Base-by-base conservation (phyloP, 805 yeast genomes). In the Metschnikowia henanensis region DNA sequence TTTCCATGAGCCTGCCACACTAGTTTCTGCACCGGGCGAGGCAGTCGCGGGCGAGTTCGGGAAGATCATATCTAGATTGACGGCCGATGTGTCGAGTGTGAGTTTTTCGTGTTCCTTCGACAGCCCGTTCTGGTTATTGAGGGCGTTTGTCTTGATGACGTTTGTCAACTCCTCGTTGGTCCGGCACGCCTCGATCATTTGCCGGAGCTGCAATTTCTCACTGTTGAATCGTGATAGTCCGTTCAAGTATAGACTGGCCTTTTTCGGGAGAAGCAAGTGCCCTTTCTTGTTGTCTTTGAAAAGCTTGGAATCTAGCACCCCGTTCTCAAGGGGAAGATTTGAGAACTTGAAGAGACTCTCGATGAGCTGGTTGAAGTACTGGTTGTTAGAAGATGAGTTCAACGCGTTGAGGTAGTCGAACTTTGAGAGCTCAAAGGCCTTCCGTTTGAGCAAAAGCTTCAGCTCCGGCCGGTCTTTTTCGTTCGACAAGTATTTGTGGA, bases 361-460 rank as follows among this genome's bases (percentile, higher is more conserved):
- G 19, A 64, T 47, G 6, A 70, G 58, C 41, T 61, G 65, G 51
- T 69, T 70, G 33, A 65, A 55, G 47, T 69, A 70, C 47, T 70
- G 74, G 49, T 70, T 70, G 50, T 70, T 70, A 8, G 64, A 55
- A 6, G 66, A 56, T 41, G 56, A 52, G 26, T 63, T 68, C 38
- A 77, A 54, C 31, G 64, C 67, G 48, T 70, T 72, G 53, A 70
- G 61, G 55, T 77, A 77, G 39, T 75, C 77, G 41, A 72, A 66
- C 44, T 77, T 70, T 10, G 68, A 61, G 1, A 73, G 52, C 45
- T 76, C 79, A 52, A 71, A 76, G 0, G 50, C 49, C 39, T 71
- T 63, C 22, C 71, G 53, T 47, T 69, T 68, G 18, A 46, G 41
- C 16, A 73, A 50, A 18, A 66, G 53, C 47, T 66, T 67, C 65